Base-by-base conservation (phyloP, 352 stramenopile species). In the Phytophthora chlamydospora region DNA sequence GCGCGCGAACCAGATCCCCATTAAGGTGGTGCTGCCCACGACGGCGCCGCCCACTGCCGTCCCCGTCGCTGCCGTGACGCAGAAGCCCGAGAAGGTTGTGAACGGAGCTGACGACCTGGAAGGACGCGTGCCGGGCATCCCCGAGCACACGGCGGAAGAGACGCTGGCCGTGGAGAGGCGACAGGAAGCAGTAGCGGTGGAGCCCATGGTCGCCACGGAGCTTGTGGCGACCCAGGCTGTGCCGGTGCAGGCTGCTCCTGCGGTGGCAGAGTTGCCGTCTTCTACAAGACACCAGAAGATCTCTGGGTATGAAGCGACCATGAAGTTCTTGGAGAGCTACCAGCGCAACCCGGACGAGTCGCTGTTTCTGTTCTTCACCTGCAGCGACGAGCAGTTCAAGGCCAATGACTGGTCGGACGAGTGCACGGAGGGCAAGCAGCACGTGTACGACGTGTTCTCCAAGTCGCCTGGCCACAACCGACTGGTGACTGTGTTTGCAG, bases 331-430 rank as follows among this genome's bases (percentile, higher is more conserved):
- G 12, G 62, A 76, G 45, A 80, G 56, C 29, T 90, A 89, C 45
- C 56, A 57, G 50, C 66, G 27, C n/a, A 62, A 57, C 35, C 42
- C 52, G 41, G 42, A 72, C 55, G 78, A 90, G 46, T 70, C 66
- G 14, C 48, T 91, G 33, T 90, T 88, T 40, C 57, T 91, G 10
- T 79, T 88, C 46, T 91, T 91, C 57, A 73, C 77, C 31, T 91
- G 83, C 60, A 89, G 81, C 19, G 80, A 91, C 44, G 64, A 86
- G 24, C 42, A 77, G 10, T 82, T 83, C 35, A 71, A 82, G 11
- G 52, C 75, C 10, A 48, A 59, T 17, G 78, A 91, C 46, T 90
- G 82, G 80, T 86, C 73, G 0, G 51, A 69, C 24, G 56, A 71
- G 24, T 91, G 80, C 55, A 41, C 31, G 6, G 44, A 75, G n/a